These are phyloP conservation scores for Pseudocercospora vitis DNA, from an alignment of 2,329 filamentous ascomycete species.

Conservation along the genomic window DNA sequence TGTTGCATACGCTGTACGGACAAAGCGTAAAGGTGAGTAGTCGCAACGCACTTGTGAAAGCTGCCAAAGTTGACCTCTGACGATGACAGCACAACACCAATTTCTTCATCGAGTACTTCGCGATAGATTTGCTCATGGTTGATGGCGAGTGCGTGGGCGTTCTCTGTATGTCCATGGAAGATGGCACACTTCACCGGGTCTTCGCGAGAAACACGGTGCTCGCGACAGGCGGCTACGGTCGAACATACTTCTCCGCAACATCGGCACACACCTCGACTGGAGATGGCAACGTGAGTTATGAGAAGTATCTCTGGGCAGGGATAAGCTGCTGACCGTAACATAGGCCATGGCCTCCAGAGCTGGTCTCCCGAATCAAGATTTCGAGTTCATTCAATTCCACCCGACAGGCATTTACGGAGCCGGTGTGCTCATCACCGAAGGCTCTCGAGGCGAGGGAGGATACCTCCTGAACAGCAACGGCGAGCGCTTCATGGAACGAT, in stretches of 20 bases:
- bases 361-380: slow-evolving; percentile 51
- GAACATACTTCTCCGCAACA: slow-evolving; percentile 53
- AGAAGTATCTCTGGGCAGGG: too few relatives aligned
- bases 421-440: slow-evolving; percentile 53
- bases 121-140: slow-evolving; percentile 51
- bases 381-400: slow-evolving; percentile 56
- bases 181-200: slow-evolving; percentile 50
- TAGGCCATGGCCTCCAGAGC: slow-evolving; percentile 51
- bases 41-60: slow-evolving; percentile 47
- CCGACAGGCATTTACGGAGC: slow-evolving; percentile 54
- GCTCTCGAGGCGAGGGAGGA: slow-evolving; percentile 52
- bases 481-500: slow-evolving; percentile 55
- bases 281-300: slow-evolving; percentile 44
- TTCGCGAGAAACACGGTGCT: slow-evolving; percentile 52
- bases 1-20: slow-evolving; percentile 54
- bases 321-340: slow-evolving; percentile 8
- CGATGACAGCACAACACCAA: slow-evolving; percentile 43
- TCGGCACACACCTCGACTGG: slow-evolving; percentile 53
- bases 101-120: slow-evolving; percentile 55
- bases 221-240: slow-evolving; percentile 53
- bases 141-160: slow-evolving; percentile 51
- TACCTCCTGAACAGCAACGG: slow-evolving; percentile 52
- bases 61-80: slow-evolving; percentile 1
- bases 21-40: slow-evolving; percentile 45
- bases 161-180: slow-evolving; percentile 51